phyloP scores from a whole-genome alignment of 208 protist species.

The Trypanosoma lewisi region DNA sequence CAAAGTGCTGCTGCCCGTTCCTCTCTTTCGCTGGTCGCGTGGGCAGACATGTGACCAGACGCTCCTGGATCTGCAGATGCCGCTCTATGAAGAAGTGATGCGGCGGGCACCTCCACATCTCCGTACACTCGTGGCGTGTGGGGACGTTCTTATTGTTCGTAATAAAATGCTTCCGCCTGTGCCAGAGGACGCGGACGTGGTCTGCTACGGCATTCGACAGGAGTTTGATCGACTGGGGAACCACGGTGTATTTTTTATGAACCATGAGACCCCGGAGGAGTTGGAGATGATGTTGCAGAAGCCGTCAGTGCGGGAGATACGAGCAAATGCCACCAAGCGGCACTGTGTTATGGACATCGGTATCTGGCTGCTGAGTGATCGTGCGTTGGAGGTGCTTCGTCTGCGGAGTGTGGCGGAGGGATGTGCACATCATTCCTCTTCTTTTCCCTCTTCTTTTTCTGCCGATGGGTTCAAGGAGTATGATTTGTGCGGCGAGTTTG shows the following conservation, averaged over 20 bases:
- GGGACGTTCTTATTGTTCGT: slow-evolving; percentile 29
- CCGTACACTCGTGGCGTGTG: slow-evolving; percentile 41
- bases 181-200: slow-evolving; percentile 36
- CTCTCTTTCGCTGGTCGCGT: slow-evolving; percentile 27
- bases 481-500: slow-evolving; percentile 53
- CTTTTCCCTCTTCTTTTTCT: too few species aligned
- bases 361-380: slow-evolving; percentile 52
- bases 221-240: slow-evolving; percentile 19
- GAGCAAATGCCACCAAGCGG: slow-evolving; percentile 5
- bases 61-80: slow-evolving; percentile 38
- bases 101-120: slow-evolving; percentile 25
- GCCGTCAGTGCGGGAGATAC: slow-evolving; percentile 32
- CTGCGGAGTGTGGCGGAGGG: slow-evolving; percentile 25
- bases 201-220: slow-evolving; percentile 41
- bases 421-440: neutral
- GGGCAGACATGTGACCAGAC: slow-evolving; percentile 34
- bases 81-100: slow-evolving; percentile 24
- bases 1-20: slow-evolving; percentile 49
- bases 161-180: neutral
- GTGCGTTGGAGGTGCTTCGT: slow-evolving; percentile 32
- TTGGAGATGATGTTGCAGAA: slow-evolving; percentile 64
- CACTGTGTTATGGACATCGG: slow-evolving; percentile 34
- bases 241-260: slow-evolving; percentile 50
- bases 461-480: slow-evolving; percentile 14
- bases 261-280: slow-evolving; percentile 10